Conservation (phyloP, 2,329 filamentous ascomycete genomes). For the Colletotrichum sublineola region DNA sequence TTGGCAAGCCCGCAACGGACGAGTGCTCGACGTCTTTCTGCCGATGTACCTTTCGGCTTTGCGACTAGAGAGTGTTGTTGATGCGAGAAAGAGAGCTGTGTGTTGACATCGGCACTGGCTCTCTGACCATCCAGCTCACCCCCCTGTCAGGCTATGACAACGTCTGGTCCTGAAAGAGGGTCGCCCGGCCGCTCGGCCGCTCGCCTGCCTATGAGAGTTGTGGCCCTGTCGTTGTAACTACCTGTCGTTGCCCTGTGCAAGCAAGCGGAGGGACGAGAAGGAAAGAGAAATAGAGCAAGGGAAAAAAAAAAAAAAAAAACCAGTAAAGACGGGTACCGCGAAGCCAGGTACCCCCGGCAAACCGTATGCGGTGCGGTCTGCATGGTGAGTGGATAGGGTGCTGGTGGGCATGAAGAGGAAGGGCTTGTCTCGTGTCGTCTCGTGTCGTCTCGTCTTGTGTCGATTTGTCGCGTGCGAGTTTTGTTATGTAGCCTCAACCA, state of each 20-base stretch:
- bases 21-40: slow-evolving; percentile 16
- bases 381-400: slow-evolving; percentile 6
- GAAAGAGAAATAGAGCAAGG: too few species aligned
- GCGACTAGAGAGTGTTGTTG: slow-evolving; percentile 27
- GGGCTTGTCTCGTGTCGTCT: slow-evolving; percentile 18
- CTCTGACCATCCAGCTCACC: slow-evolving; percentile 1
- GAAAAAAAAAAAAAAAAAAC: too few species aligned
- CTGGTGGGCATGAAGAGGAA: slow-evolving; percentile 1
- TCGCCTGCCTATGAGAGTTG: not conserved
- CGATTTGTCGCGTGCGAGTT: slow-evolving; percentile 24
- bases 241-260: slow-evolving; percentile 26
- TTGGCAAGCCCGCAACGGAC: slow-evolving; percentile 24
- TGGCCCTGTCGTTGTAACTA: slow-evolving; percentile 12
- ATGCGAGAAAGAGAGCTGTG: slow-evolving; percentile 34
- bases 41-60: slow-evolving; percentile 18
- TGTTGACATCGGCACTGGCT: slow-evolving; percentile 35
- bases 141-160: slow-evolving; percentile 18
- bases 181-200: not conserved
- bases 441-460: slow-evolving; percentile 25
- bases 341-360: not conserved
- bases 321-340: not conserved
- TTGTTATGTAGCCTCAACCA: slow-evolving; percentile 15
- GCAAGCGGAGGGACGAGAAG: slow-evolving; percentile 9
- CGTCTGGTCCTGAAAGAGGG: slow-evolving; percentile 2
- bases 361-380: slow-evolving; percentile 9